Evolutionary conservation across 495 filamentous ascomycete species (phyloP), one percentile per base, ranked within the genome.

Genomic region (Xylaria scruposa): DNA sequence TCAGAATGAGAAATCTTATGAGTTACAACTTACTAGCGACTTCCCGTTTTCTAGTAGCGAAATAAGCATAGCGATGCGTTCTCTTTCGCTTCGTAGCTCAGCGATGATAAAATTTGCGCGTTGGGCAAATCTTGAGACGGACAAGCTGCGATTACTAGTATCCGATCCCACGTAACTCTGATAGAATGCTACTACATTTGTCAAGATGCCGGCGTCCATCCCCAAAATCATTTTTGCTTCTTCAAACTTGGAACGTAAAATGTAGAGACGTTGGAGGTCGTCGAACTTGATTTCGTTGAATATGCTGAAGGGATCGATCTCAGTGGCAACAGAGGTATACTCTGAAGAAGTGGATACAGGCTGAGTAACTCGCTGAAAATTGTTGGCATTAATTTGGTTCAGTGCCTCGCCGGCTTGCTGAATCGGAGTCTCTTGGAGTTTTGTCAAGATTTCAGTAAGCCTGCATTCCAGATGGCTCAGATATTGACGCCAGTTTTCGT

Each of bases 401-500:
- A n/a, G n/a, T n/a, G n/a, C n/a, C n/a, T n/a, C n/a, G n/a, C n/a
- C n/a, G n/a, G 29, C 38, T 12, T 56, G 13, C 21, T 63, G 31
- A 21, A 69, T 58, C 1, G 62, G 67, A 29, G 67, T 33, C 31
- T 62, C 60, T 46, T 67, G 56, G 49, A 62, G 42, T 46, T 59
- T 73, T 46, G 40, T 62, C 0, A 58, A 36, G 44, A 67, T 72
- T 1, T 72, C 58, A n/a, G 78, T 75, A 21, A 83, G 69, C 21
- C 71, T 46, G 1, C 79, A 71, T 62, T 86, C 83, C 0, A 83
- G 75, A 63, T 73, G 76, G 29, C 78, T 81, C 17, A 86, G 77
- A 69, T 84, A 86, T 79, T 78, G 81, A 26, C 81, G 76, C 84
- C 85, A 87, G 65, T 83, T 78, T 64, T 86, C 84, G 17, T 56